Conservation (phyloP, 306 rosid genomes). For the Bauhinia variegata region DNA sequence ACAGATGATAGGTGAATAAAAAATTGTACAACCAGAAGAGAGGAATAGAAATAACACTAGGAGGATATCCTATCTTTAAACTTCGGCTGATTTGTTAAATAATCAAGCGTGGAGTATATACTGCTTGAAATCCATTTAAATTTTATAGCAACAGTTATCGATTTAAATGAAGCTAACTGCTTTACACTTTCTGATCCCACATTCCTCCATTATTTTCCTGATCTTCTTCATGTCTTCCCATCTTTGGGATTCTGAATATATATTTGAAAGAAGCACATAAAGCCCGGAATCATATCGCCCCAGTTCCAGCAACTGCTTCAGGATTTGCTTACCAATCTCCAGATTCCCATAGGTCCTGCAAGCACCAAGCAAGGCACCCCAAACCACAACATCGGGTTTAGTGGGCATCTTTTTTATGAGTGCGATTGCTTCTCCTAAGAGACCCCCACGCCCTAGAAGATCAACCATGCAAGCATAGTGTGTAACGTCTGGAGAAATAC, state of each 20-base stretch:
- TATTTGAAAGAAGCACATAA: conserved; percentile 69
- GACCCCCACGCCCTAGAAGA: conserved; percentile 72
- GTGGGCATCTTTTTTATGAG: conserved; percentile 64
- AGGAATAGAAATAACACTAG: background rate
- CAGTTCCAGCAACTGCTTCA: conserved; percentile 69
- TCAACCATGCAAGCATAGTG: conserved; percentile 83
- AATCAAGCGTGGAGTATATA: conserved; percentile 51
- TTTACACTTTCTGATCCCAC: conserved; percentile 7
- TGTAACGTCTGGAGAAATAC: conserved; percentile 57
- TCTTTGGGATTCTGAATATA: conserved; percentile 60
- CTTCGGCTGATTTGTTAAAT: conserved; percentile 63
- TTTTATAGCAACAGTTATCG: conserved; percentile 41
- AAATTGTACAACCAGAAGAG: no score
- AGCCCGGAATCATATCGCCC: conserved; percentile 59
- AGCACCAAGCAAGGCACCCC: conserved; percentile 85
- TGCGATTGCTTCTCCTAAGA: conserved; percentile 58
- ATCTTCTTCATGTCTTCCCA: conserved; percentile 34
- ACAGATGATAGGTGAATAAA: no score
- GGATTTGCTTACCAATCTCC: conserved; percentile 60
- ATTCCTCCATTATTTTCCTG: no score
- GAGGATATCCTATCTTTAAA: no score
- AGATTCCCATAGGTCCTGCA: conserved; percentile 64
- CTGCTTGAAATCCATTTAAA: conserved; percentile 46
- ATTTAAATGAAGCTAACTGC: conserved; percentile 71
- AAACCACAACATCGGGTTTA: conserved; percentile 70